Base-by-base conservation (phyloP, 768 basidiomycete genomes). In the Suillus plorans region DNA sequence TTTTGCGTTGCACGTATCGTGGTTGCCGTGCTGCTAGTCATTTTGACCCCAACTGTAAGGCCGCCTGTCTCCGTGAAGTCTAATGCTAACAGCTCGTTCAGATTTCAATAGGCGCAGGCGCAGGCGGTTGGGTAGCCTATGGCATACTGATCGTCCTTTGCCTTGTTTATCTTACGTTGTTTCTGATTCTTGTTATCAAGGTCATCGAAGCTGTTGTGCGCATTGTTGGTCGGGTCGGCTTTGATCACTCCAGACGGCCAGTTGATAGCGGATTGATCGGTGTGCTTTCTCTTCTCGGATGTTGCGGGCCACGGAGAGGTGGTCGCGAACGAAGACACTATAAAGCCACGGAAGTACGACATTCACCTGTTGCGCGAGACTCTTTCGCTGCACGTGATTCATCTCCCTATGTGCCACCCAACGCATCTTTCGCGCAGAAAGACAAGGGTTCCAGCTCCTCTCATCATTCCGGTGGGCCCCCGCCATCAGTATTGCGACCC, bases 71-170 rank as follows among this genome's bases (percentile, higher is more conserved):
- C 34, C 39, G 14, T 55, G 13, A 20, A 53, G 39, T 65, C 69
- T 49, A 61, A 66, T 69, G 37, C 71, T 68, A 39, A 41, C 28
- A 60, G 34, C 49, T 58, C 63, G 45, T 50, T 44, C 70, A 98
- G 95, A 91, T 98, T 59, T 89, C 88, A 56, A 89, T 99, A 66
- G 92, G 92, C 41, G 71, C 82, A 59, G 88, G 90, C 31, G 89
- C 95, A 20, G 87, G 87, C 20, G 91, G 92, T 62, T 99, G 97
- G 97, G 89, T 99, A 18, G 89, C 95, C 14, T 98, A 97, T 75
- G 92, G 94, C 69, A 89, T 99, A 64, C 82, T 99, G 65, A 80
- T 95, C 70, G 90, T 97, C 59, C 80, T 93, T 36, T 85, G 85
- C 13, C 82, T 98, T 64, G 89, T 94, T 55, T 94, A 96, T 74